Base-by-base conservation (phyloP, 495 filamentous ascomycete genomes). In the Daldinia grandis region DNA sequence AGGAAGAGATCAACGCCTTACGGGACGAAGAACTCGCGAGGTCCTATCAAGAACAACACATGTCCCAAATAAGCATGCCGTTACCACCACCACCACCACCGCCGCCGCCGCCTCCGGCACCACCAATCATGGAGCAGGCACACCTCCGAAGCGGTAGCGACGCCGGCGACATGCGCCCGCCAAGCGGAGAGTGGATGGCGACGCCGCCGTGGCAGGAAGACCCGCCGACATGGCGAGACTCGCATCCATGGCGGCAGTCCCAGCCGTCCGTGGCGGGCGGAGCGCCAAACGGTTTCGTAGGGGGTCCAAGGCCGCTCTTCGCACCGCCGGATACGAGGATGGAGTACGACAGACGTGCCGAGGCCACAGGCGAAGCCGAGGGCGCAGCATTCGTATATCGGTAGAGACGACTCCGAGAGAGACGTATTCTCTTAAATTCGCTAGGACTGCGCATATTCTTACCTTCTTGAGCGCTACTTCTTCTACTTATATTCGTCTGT, bases 151-250 rank as follows among this genome's bases (percentile, higher is more conserved):
- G 63, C 25, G 58, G 14, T 1, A 51, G 24, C 38, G 56, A 40
- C 24, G 17, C 17, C 14, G 35, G 31, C 4, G 9, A 21, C 21
- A 60, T 47, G 6, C 69, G 69, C 12, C 27, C 55, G n/a, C 69
- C 59, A 1, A 72, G 69, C 19, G 70, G 70, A 3, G 65, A 69
- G 6, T 73, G 70, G 70, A 62, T 73, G 58, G 31, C 70, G 40
- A 69, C 57, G 50, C 70, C 70, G 33, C 70, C 70, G 9, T 73
- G 70, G 70, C 70, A 73, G 10, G 70, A 73, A 6, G 61, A 64
- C 4, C 49, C 64, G 6, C 70, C 70, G 31, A 73, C 70, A 15
- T 73, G 71, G 71, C 71, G 71, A 1, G 71, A 73, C 57, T 63
- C 71, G 35, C 71, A 73, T 17, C 71, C 71, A 3, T 73, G 71